phyloP scores from a whole-genome alignment of 2,329 filamentous ascomycete genomes.

The Hypoxylon sp. region DNA sequence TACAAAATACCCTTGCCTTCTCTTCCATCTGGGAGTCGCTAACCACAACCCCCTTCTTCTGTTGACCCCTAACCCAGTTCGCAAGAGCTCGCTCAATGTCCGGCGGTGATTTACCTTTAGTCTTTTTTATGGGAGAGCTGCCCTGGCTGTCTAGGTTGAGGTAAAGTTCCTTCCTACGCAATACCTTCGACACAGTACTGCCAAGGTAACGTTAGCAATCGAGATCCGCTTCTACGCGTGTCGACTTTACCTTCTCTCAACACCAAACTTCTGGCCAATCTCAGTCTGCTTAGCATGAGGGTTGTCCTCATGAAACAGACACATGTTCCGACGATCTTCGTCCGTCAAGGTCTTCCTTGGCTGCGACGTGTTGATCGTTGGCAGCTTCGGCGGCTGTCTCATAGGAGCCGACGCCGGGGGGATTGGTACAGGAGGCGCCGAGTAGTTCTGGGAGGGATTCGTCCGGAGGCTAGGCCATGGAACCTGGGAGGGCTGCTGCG shows the following conservation, averaged over 20 bases:
- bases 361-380: conserved; percentile 70
- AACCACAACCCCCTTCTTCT: conserved; percentile 80
- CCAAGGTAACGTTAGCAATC: conserved; percentile 51
- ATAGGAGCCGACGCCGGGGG: conserved; percentile 68
- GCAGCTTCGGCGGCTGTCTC: conserved; percentile 66
- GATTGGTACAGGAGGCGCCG: conserved; percentile 71
- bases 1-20: conserved; percentile 85
- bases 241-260: conserved; percentile 88
- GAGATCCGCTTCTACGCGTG: conserved; percentile 26
- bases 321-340: conserved; percentile 92
- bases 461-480: conserved; percentile 86
- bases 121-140: conserved; percentile 83
- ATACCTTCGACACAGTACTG: conserved; percentile 98
- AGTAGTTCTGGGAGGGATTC: conserved; percentile 74
- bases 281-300: conserved; percentile 94
- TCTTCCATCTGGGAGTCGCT: conserved; percentile 87
- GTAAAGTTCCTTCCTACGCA: conserved; percentile 95
- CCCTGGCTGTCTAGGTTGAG: conserved; percentile 84
- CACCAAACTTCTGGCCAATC: conserved; percentile 94
- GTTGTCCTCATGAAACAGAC: conserved; percentile 90
- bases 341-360: conserved; percentile 91
- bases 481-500: conserved; percentile 63
- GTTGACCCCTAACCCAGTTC: conserved; percentile 87
- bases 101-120: conserved; percentile 83
- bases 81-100: conserved; percentile 93